Evolutionary conservation across 225 moss, liverwort and hornwort genomes (phyloP).

Genomic region (Pseudoscleropodium purum): DNA sequence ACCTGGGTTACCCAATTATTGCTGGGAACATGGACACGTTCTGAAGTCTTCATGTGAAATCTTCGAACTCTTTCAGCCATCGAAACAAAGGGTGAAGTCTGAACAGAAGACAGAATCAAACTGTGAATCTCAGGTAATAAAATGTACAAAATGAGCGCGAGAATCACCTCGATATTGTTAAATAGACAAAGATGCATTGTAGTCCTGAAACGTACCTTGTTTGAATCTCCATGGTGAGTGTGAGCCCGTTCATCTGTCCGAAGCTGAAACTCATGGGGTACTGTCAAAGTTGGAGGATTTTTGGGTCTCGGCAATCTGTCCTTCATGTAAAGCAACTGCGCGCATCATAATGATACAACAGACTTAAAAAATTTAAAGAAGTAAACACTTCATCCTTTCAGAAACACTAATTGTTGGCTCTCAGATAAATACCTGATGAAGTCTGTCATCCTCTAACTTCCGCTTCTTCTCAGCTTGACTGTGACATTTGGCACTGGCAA

Average conservation of each 20-base stretch:
- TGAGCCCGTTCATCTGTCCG: conserved; percentile 24
- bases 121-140: background rate
- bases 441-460: conserved; percentile 66
- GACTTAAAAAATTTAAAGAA: background rate
- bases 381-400: background rate
- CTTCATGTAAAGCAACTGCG: conserved; percentile 37
- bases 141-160: background rate
- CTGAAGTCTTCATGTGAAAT: conserved; percentile 70
- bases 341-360: background rate
- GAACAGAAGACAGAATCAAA: background rate
- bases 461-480: conserved; percentile 75
- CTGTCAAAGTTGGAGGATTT: conserved; percentile 23
- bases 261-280: conserved; percentile 28
- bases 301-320: conserved; percentile 28
- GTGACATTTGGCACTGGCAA: background rate
- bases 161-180: background rate
- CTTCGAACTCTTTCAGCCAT: conserved; percentile 75
- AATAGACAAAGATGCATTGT: background rate
- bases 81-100: conserved; percentile 65
- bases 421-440: conserved; percentile 45
- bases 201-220: background rate
- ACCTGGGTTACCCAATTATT: conserved; percentile 27
- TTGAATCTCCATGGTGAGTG: background rate
- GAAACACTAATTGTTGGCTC: background rate
- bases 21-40: conserved; percentile 34